phyloP scores from a whole-genome alignment of 2,329 filamentous ascomycete species.

The Penicillium sp. region DNA sequence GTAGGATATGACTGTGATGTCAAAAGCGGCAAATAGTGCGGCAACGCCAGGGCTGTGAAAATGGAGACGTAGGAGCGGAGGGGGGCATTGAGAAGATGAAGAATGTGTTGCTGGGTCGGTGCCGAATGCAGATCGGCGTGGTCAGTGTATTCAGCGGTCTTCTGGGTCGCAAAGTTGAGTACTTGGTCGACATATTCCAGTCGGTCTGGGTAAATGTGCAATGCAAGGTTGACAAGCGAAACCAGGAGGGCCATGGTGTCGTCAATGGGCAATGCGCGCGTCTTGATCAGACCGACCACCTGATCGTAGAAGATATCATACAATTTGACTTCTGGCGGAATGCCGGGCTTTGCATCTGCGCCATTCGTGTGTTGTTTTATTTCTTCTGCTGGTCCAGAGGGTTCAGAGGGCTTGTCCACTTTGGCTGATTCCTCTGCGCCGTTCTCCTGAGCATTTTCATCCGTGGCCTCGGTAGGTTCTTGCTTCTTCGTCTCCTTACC shows the following conservation, averaged over 20 bases:
- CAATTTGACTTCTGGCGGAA: constrained; percentile 69
- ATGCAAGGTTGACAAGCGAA: constrained; percentile 86
- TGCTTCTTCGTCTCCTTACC: constrained; percentile 55
- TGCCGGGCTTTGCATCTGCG: constrained; percentile 38
- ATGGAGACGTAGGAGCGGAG: constrained; percentile 87
- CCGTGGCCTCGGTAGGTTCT: constrained; percentile 35
- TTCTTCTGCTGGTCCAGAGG: constrained; percentile 27
- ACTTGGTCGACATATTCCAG: constrained; percentile 96
- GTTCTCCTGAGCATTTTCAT: constrained; percentile 35
- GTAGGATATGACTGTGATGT: constrained; percentile 92
- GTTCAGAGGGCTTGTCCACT: constrained; percentile 25
- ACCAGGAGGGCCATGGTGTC: constrained; percentile 91
- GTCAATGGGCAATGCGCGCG: constrained; percentile 85
- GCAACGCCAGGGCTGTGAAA: constrained; percentile 92
- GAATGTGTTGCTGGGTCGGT: constrained; percentile 80
- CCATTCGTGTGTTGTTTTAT: constrained; percentile 34
- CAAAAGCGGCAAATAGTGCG: constrained; percentile 85
- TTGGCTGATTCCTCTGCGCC: constrained; percentile 35
- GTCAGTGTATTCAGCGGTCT: constrained; percentile 84
- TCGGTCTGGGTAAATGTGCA: constrained; percentile 91
- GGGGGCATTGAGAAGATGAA: constrained; percentile 85
- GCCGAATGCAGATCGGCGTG: constrained; percentile 92
- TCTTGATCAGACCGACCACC: constrained; percentile 88
- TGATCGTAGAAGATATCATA: constrained; percentile 98
- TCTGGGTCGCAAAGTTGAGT: constrained; percentile 79